Conservation (phyloP, 345 rosid species). For the Salix viminalis region DNA sequence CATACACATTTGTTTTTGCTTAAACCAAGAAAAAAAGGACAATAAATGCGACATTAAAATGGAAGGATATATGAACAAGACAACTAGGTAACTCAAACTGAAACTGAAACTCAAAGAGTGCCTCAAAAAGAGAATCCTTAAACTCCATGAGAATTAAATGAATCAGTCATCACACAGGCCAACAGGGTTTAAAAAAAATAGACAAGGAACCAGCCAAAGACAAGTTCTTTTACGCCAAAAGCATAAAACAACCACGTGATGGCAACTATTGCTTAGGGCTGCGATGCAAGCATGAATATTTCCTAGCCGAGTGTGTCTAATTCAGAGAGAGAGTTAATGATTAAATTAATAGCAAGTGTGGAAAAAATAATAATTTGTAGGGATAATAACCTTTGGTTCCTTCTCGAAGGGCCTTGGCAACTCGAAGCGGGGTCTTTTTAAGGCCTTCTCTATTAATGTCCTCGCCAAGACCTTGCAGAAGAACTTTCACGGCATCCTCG, state of each 20-base stretch:
- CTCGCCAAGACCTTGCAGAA: conserved; percentile 75
- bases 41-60: too few species aligned
- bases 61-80: too few species aligned
- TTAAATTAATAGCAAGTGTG: neutral
- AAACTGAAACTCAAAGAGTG: neutral
- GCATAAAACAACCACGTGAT: neutral
- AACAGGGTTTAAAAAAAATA: too few species aligned
- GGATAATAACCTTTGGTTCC: conserved; percentile 63
- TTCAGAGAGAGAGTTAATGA: neutral
- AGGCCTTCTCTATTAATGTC: conserved; percentile 83
- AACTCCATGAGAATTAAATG: neutral
- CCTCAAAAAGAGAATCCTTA: neutral
- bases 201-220: neutral
- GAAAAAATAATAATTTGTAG: neutral
- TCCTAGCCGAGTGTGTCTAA: neutral
- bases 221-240: neutral
- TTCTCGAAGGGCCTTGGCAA: conserved; percentile 83
- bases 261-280: neutral
- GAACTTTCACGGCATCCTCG: conserved; percentile 71
- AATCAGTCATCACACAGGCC: neutral
- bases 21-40: too few species aligned
- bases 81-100: neutral
- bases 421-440: conserved; percentile 86
- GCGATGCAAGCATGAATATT: neutral
- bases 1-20: too few species aligned